Percentiles rank a stretch among this genome's conserved stretches.
phyloP scores from a whole-genome alignment of 352 stramenopile genomes.

The Phytophthora podocarpi region DNA sequence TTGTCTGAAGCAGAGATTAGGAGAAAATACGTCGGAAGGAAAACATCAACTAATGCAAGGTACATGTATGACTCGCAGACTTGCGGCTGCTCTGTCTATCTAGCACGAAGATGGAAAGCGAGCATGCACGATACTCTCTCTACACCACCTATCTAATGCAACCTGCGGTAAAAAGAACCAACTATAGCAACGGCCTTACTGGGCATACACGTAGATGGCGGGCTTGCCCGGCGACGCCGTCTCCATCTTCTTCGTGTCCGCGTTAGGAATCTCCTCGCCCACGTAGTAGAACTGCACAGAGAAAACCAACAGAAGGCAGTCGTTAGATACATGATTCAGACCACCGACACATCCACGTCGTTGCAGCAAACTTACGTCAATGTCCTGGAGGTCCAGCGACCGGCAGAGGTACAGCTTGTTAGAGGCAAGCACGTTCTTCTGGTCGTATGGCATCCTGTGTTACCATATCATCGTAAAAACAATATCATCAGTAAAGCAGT shows the following conservation, averaged over 20 bases:
- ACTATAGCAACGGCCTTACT: constrained; percentile 39
- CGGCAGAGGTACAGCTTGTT: constrained; percentile 91
- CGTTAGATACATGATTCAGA: constrained; percentile 1
- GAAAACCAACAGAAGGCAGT: constrained; percentile 1
- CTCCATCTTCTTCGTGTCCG: constrained; percentile 87
- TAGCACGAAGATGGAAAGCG: constrained; percentile 12
- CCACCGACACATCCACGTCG: constrained; percentile 15
- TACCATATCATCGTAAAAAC: constrained; percentile 13
- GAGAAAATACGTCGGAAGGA: background rate
- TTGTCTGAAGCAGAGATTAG: background rate
- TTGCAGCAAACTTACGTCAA: constrained; percentile 46
- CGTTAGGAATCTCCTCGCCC: constrained; percentile 69
- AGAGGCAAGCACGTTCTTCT: constrained; percentile 91
- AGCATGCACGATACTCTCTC: constrained; percentile 6
- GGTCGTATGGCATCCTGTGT: constrained; percentile 93
- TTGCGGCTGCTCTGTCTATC: constrained; percentile 16
- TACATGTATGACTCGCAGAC: constrained; percentile 27
- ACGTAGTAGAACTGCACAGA: constrained; percentile 76
- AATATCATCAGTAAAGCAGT: constrained; percentile 14
- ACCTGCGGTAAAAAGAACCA: constrained; percentile 13
- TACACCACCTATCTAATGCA: constrained; percentile 23
- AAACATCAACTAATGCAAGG: constrained; percentile 8
- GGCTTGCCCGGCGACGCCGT: constrained; percentile 83
- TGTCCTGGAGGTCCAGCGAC: constrained; percentile 90
- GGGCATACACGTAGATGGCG: constrained; percentile 70